Evolutionary conservation across 2,329 filamentous ascomycete genomes (phyloP), one percentile per base, ranked within the genome.

Genomic region (Orbilia blumenaviensis): DNA sequence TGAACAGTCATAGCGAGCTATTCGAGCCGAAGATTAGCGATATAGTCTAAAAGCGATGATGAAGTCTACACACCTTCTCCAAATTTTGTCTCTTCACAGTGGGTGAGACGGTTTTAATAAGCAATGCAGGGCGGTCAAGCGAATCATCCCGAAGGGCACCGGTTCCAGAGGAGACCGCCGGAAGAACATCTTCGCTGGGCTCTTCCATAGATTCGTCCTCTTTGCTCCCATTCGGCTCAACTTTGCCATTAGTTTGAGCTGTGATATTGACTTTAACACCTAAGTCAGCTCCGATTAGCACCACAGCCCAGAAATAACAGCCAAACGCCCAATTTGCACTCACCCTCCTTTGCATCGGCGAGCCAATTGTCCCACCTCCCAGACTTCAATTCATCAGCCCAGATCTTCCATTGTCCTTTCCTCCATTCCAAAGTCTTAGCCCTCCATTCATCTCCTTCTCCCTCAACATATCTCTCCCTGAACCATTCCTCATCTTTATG

Each of bases 401-500:
- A 99, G 80, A 95, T 92, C 52, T 87, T 88, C 83, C 95, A 97
- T 62, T 89, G 88, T 12, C 88, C 89, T 42, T 90, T 89, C 52
- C 96, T 91, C 81, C 92, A 93, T 52, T 93, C 91, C 82, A 91
- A 91, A 63, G 98, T 85, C 80, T 92, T 91, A 74, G 86, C 85
- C 67, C 91, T 90, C 80, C 97, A 89, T 1, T 88, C 86, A 78
- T 94, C 90, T 62, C 92, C 87, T 66, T 94, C 89, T 79, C 95
- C 92, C 0, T 92, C 88, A 29, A 96, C 90, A 80, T 99, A 99
- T 82, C 93, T 90, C 83, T 99, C 95, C 80, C 91, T 92, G 84
- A 99, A 99, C 95, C 95, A 99, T 82, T 99, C 94, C 82, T 99
- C 95, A 46, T 90, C 89, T 82, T 96, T 97, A 84, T 99, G 95